Evolutionary conservation across 306 rosid species (phyloP), one percentile per base, ranked within the genome.

Genomic region (Canavalia ensiformis): DNA sequence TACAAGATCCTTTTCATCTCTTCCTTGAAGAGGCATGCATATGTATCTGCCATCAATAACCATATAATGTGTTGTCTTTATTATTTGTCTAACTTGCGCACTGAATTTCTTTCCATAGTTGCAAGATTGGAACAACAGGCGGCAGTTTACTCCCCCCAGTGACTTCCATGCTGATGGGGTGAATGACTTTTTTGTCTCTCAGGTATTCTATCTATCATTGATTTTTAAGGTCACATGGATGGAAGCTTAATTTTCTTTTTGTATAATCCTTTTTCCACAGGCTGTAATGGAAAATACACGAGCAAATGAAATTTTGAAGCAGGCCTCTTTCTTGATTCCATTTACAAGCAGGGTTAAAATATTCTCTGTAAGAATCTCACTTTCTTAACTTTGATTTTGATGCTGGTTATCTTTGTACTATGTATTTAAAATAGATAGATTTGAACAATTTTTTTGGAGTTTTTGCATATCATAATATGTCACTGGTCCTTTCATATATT

Each of bases 81-180:
- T 66, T 28, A 25, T 70, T 37, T 55, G 83, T 45, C 85, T 86
- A 42, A 75, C 72, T 59, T 70, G 63, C 58, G 25, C 25, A 18
- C 45, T 59, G 56, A 83, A 59, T 77, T 81, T 59, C 81, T 58
- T 64, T 44, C 59, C 79, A 51, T 68, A 95, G 99, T 90, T 95
- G 89, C 99, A 95, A 95, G 98, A 93, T 86, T 95, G 99, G 99
- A 95, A 95, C 89, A 95, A 92, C 72, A 88, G 99, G 81, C 91
- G 91, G 30, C 90, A 95, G 79, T 95, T 95, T 87, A 90, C 96
- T 60, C 84, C 92, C 67, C 96, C 97, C 49, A 85, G 86, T 78
- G 98, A 93, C 81, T 93, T 93, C 80, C 98, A 95, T 86, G 97
- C 98, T 77, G 99, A 93, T 73, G 98, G 97, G 47, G 99, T 93